Base-by-base conservation (phyloP, 192 early-diverging fungal genomes). In the Diversispora epigaea region DNA sequence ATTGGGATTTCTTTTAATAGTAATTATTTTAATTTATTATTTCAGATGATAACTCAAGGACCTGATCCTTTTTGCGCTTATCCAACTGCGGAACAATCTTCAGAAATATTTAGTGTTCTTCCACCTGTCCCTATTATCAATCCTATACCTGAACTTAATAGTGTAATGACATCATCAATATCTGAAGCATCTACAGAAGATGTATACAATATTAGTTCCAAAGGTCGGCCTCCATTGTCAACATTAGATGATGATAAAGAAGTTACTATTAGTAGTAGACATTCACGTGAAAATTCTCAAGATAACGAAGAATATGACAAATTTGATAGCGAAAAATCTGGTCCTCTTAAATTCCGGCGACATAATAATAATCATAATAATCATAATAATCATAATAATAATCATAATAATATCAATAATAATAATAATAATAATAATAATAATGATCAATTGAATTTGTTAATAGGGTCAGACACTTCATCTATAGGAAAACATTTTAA, bases 51-150 rank as follows among this genome's bases (percentile, higher is more conserved):
- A 17, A 77, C 78, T 4, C 82, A 83, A 68, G 80, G 78, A 7
- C 78, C 81, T 12, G 84, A 86, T 71, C 84, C 84, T 22, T 86
- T 82, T 64, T 82, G 77, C 64, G 79, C 78, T 12, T 82, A 84
- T 67, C 68, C 77, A 46, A 84, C 82, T 10, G 79, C 81, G 5
- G 80, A 86, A 39, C 78, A 83, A 70, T 82, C 81, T 40, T 78
- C 81, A 17, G 78, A 79, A 8, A 81, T 86, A 12, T 86, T 86
- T 72, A 82, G 82, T 41, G 80, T 82, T 52, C 58, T 86, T 15
- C 84, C 84, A 5, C 66, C 84, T 8, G 77, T 76, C 65, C 78
- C 82, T 17, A 75, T 86, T 66, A 84, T 84, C 45, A 66, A 44
- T 66, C 64, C n/a, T 7, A 44, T 39, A 3, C 9, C 64, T 9